These are phyloP conservation scores for Akebia trifoliata DNA, from an alignment of 164 flowering plant species.

Conservation along the genomic window DNA sequence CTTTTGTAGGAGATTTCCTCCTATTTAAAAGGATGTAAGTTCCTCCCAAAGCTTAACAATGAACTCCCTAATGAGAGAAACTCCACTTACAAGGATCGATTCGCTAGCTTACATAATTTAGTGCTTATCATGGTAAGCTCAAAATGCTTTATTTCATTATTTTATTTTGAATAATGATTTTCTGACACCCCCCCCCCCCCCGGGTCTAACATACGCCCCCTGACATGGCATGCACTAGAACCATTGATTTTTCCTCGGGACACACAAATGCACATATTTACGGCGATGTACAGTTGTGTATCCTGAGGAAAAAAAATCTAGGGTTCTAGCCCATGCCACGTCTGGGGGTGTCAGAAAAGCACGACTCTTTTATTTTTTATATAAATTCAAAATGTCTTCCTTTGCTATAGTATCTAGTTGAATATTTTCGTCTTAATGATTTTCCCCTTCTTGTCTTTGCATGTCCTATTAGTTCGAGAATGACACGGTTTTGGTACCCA, in stretches of 20 bases:
- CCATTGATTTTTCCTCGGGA: no score
- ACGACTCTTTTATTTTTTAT: no score
- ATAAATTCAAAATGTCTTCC: no score
- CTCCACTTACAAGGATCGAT: slow-evolving; percentile 72
- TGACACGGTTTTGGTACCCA: slow-evolving; percentile 81
- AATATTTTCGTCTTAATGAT: neutral
- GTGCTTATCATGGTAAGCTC: slow-evolving; percentile 85
- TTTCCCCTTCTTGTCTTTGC: slow-evolving; percentile 7
- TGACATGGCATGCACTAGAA: no score
- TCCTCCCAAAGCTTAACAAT: slow-evolving; percentile 92
- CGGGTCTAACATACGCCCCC: no score
- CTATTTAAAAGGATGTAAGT: slow-evolving; percentile 63
- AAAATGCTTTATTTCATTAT: neutral
- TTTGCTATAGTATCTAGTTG: neutral
- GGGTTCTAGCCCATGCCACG: no score
- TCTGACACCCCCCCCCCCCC: no score
- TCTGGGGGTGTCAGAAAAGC: no score
- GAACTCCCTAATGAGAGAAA: slow-evolving; percentile 65
- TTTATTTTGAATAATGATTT: no score
- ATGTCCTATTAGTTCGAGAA: slow-evolving; percentile 57
- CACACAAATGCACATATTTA: no score
- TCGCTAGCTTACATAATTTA: slow-evolving; percentile 68
- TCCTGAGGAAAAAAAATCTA: no score
- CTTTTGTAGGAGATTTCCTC: slow-evolving; percentile 51
- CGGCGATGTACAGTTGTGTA: no score